These are phyloP conservation scores for Termitomyces bulborhizus DNA, from an alignment of 768 basidiomycete species.

Conservation along the genomic window DNA sequence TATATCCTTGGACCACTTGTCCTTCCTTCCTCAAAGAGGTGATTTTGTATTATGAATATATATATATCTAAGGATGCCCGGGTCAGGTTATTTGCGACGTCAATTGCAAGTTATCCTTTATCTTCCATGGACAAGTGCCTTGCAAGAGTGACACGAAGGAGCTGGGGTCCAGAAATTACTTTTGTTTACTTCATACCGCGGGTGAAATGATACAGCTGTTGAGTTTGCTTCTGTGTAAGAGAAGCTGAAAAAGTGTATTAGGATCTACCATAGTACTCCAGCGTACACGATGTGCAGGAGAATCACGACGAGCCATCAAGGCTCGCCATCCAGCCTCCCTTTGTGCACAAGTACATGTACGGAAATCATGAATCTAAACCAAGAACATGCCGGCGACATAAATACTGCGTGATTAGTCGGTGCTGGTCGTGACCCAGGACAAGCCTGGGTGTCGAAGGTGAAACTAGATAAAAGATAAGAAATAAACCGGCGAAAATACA, in stretches of 20 bases:
- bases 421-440: constrained; percentile 6
- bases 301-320: constrained; percentile 10
- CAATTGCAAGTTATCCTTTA: too few relatives aligned
- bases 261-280: constrained; percentile 9
- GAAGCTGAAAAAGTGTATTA: neutral
- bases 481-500: neutral
- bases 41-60: neutral
- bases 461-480: neutral
- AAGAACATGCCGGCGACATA: constrained; percentile 11
- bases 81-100: too few relatives aligned
- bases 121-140: too few relatives aligned
- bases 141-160: too few relatives aligned
- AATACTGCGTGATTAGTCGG: constrained; percentile 14
- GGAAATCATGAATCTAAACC: constrained; percentile 1
- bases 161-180: neutral
- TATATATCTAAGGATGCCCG: neutral
- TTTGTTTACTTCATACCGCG: constrained; percentile 15
- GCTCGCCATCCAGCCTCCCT: constrained; percentile 5
- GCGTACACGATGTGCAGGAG: constrained; percentile 9
- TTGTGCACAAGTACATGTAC: neutral
- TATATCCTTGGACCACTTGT: constrained; percentile 20
- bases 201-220: constrained; percentile 15
- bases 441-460: neutral
- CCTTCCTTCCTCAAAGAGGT: constrained; percentile 1
- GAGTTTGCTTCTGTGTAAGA: neutral